A percentile compares a stretch with the other conserved stretches of the same genome.
phyloP scores from a whole-genome alignment of 305 asterid genomes.

The Stenogyne calaminthoides region DNA sequence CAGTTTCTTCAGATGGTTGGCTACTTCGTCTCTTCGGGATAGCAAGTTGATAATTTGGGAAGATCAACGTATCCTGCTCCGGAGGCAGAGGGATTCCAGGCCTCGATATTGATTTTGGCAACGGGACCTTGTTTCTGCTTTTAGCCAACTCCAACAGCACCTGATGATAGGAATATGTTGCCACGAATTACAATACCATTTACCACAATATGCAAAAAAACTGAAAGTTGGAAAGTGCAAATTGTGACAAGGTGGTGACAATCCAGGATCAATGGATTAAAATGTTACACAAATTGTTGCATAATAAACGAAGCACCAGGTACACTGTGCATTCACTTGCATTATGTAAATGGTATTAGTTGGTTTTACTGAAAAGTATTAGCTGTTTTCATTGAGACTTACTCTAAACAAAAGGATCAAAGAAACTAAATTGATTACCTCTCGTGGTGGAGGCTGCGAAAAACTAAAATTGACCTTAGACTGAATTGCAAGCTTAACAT shows the following conservation, averaged over 20 bases:
- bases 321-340: no score
- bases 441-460: conserved; percentile 95
- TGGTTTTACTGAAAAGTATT: no score
- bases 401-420: background rate
- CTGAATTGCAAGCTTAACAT: conserved; percentile 82
- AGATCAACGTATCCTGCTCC: conserved; percentile 69
- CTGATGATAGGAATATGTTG: conserved; percentile 30
- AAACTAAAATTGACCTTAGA: conserved; percentile 88
- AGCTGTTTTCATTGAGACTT: no score
- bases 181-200: background rate
- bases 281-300: background rate
- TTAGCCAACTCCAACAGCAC: conserved; percentile 84
- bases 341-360: no score
- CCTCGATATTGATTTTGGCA: conserved; percentile 64
- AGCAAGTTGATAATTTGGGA: conserved; percentile 86
- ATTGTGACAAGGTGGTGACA: background rate
- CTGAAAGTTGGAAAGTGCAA: background rate
- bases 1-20: conserved; percentile 75
- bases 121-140: conserved; percentile 73
- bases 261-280: background rate
- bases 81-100: conserved; percentile 79
- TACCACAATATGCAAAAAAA: no score
- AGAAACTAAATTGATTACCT: conserved; percentile 47
- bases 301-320: background rate
- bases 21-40: conserved; percentile 54